phyloP scores from a whole-genome alignment of 1,284 basidiomycete genomes.

The Macrocystidia cucumis region DNA sequence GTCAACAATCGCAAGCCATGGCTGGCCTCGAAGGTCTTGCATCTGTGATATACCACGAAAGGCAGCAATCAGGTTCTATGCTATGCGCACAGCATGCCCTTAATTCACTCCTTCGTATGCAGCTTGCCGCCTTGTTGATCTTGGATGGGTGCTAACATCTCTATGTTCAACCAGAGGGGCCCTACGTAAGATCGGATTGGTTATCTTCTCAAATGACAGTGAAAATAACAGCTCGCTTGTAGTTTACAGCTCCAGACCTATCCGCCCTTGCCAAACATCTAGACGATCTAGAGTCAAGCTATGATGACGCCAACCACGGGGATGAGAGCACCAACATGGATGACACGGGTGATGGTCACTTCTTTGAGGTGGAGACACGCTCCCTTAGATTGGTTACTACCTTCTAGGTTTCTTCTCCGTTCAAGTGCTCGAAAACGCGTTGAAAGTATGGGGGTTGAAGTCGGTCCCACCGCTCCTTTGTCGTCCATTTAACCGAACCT shows the following conservation, averaged over 20 bases:
- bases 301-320: slow-evolving; percentile 36
- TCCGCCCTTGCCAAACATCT: slow-evolving; percentile 71
- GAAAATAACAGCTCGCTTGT: slow-evolving; percentile 11
- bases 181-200: slow-evolving; percentile 42
- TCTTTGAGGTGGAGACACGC: too few species aligned
- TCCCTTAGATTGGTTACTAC: slow-evolving; percentile 5
- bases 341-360: slow-evolving; percentile 79
- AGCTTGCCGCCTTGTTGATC: slow-evolving; percentile 4
- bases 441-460: slow-evolving; percentile 81
- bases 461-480: slow-evolving; percentile 19
- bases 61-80: slow-evolving; percentile 70
- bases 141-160: slow-evolving; percentile 6
- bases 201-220: too few species aligned
- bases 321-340: slow-evolving; percentile 77
- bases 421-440: slow-evolving; percentile 73
- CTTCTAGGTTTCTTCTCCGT: slow-evolving; percentile 77
- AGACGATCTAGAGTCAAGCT: slow-evolving; percentile 56
- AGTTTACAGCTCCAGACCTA: slow-evolving; percentile 85
- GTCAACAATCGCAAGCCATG: slow-evolving; percentile 29
- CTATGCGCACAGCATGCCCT: slow-evolving; percentile 84
- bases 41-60: slow-evolving; percentile 68
- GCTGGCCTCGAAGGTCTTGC: slow-evolving; percentile 45
- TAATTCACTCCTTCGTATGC: slow-evolving; percentile 71
- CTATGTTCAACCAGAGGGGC: slow-evolving; percentile 41
- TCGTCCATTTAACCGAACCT: slow-evolving; percentile 9